Evolutionary conservation across 495 filamentous ascomycete genomes (phyloP).

Genomic region (Lepraria neglecta): DNA sequence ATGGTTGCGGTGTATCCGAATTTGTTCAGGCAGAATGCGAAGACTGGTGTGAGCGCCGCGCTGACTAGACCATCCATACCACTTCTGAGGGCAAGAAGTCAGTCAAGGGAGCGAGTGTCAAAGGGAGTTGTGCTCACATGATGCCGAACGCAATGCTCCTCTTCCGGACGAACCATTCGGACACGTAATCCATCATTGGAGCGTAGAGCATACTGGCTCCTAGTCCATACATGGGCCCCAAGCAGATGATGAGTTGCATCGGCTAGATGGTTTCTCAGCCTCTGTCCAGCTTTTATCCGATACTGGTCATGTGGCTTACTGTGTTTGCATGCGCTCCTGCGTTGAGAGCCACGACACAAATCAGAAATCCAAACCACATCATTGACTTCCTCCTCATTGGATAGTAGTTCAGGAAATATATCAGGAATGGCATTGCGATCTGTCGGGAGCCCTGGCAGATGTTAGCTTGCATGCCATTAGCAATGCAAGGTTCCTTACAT

Average conservation of each 20-base stretch:
- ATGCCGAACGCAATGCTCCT: background rate
- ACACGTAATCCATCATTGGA: background rate
- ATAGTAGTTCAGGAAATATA: background rate
- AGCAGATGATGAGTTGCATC: background rate
- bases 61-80: background rate
- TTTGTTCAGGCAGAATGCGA: background rate
- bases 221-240: background rate
- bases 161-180: background rate
- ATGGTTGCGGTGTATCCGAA: background rate
- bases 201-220: background rate
- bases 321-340: background rate
- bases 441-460: background rate
- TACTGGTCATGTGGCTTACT: background rate
- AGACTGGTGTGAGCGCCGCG: background rate
- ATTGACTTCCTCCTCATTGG: background rate
- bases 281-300: background rate
- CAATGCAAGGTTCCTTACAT: background rate
- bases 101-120: background rate
- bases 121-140: background rate
- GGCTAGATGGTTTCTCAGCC: background rate
- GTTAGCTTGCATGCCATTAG: background rate
- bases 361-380: slow-evolving; percentile 1
- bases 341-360: background rate
- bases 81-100: background rate
- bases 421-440: background rate